Conservation (phyloP, 208 protist genomes). For the Acanthamoeba lenticulata region DNA sequence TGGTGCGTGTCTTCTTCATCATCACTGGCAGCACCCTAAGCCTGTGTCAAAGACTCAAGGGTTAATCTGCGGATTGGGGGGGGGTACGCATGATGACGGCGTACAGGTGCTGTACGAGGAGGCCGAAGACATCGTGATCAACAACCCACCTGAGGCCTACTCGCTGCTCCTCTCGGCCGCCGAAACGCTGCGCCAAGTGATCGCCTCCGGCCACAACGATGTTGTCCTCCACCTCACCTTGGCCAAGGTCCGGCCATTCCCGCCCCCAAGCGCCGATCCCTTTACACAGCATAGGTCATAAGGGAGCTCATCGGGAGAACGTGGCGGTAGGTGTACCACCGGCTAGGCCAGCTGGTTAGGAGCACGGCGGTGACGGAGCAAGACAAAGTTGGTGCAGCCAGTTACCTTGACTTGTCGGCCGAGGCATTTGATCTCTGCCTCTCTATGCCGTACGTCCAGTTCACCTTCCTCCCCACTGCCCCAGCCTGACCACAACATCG, state of each 20-base stretch:
- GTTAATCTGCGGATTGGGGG: no score
- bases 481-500: no score
- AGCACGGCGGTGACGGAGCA: neutral
- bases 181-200: neutral
- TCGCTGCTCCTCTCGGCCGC: slow-evolving; percentile 25
- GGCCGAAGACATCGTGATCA: slow-evolving; percentile 6
- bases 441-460: neutral
- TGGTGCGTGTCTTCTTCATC: no score
- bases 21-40: no score
- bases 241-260: neutral
- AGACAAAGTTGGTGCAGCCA: neutral
- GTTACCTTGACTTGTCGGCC: neutral
- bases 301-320: no score
- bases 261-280: no score
- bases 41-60: no score
- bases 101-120: slow-evolving; percentile 54
- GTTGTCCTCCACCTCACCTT: neutral
- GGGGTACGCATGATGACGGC: no score
- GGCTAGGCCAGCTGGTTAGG: neutral
- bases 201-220: slow-evolving; percentile 53
- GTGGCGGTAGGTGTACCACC: slow-evolving; percentile 3
- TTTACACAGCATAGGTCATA: no score
- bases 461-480: neutral
- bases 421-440: slow-evolving; percentile 16
- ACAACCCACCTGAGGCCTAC: slow-evolving; percentile 48